Conservation (phyloP, 2,329 filamentous ascomycete species). For the Aschersonia sp. region DNA sequence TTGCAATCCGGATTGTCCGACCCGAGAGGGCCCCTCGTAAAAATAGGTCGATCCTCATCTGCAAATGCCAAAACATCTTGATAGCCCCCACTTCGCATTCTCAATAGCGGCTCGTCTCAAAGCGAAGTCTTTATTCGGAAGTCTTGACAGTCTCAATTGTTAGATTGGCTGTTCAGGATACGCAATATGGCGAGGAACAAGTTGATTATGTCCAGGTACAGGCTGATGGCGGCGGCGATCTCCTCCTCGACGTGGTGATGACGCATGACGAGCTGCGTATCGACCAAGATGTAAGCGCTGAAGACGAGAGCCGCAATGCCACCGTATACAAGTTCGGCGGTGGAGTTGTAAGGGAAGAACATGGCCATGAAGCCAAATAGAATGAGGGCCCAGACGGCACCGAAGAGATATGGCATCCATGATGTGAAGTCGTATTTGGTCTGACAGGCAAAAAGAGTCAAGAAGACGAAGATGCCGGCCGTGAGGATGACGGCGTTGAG, state of each 20-base stretch:
- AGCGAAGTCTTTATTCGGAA: too few species aligned
- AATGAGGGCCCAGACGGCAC: conserved; percentile 76
- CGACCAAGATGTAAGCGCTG: conserved; percentile 86
- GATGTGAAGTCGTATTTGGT: conserved; percentile 96
- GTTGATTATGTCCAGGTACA: conserved; percentile 96
- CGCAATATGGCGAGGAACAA: conserved; percentile 89
- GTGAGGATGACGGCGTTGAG: conserved; percentile 85
- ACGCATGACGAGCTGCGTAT: conserved; percentile 89
- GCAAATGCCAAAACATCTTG: too few species aligned
- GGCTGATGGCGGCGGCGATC: conserved; percentile 85
- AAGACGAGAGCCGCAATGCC: conserved; percentile 75
- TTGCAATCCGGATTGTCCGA: too few species aligned
- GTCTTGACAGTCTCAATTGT: conserved; percentile 48
- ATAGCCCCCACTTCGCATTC: background rate
- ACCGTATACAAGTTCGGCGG: conserved; percentile 74
- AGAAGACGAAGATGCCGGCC: conserved; percentile 64
- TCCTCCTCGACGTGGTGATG: conserved; percentile 97
- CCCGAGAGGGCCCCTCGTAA: too few species aligned
- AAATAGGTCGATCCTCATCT: too few species aligned
- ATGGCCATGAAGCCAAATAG: conserved; percentile 85
- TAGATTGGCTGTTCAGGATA: conserved; percentile 90
- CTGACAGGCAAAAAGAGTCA: conserved; percentile 87
- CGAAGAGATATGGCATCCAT: conserved; percentile 94
- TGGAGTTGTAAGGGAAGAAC: conserved; percentile 77
- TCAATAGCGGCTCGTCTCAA: background rate